phyloP scores from a whole-genome alignment of 2,329 filamentous ascomycete genomes.

The Pyricularia pennisetigena region DNA sequence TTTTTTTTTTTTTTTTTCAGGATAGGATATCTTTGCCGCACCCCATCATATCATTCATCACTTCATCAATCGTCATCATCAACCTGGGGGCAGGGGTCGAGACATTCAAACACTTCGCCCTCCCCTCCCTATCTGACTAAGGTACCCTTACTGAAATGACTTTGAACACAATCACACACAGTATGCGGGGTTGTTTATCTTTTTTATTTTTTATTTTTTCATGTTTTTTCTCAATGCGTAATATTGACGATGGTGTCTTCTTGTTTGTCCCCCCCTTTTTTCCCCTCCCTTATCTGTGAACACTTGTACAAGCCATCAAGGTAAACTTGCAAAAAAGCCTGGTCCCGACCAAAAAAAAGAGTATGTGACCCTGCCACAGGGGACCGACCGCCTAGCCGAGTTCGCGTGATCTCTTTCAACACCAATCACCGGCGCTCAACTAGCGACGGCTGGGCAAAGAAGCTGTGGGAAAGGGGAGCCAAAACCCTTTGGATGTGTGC shows the following conservation, averaged over 20 bases:
- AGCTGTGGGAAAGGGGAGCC: background rate
- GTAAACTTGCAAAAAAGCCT: too few relatives aligned
- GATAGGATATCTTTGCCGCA: background rate
- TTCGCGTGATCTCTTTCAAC: background rate
- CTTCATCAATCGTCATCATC: background rate
- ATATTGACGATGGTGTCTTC: background rate
- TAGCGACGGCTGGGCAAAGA: background rate
- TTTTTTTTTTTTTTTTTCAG: background rate
- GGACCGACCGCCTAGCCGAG: background rate
- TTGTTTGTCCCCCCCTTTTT: background rate
- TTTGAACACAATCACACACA: background rate
- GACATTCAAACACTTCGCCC: too few relatives aligned
- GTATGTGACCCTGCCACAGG: background rate
- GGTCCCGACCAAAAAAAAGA: background rate
- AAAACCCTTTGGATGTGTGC: background rate
- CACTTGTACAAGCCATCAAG: background rate
- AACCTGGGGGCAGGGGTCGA: background rate
- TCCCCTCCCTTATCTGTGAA: background rate
- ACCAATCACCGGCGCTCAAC: background rate
- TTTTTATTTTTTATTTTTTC: too few relatives aligned
- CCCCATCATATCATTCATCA: too few relatives aligned
- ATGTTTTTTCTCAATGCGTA: too few relatives aligned
- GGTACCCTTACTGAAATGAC: background rate
- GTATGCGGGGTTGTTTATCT: background rate
- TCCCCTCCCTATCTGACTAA: background rate